Percentiles rank a stretch among this genome's conserved stretches.
These are phyloP conservation scores for Letharia lupina DNA, from an alignment of 495 filamentous ascomycete genomes.

Conservation along the genomic window DNA sequence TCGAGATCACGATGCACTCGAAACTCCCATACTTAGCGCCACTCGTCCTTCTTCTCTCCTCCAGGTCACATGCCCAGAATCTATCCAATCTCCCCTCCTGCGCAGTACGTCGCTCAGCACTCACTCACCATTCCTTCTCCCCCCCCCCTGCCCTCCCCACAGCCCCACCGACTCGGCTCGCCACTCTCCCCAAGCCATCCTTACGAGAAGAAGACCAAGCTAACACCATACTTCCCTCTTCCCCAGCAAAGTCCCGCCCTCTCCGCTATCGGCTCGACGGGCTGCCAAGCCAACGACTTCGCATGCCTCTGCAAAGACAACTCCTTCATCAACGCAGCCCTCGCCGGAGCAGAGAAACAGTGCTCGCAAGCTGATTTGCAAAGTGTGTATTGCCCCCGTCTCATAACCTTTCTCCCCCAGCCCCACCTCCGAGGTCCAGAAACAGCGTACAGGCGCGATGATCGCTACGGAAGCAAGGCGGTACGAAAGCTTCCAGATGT, in stretches of 20 bases:
- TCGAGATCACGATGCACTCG: background rate
- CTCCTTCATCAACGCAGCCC: slow-evolving; percentile 6
- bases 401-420: background rate
- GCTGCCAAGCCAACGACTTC: slow-evolving; percentile 7
- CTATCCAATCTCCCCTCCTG: background rate
- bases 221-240: background rate
- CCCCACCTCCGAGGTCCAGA: background rate
- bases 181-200: background rate
- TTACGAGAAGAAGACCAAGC: background rate
- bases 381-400: background rate
- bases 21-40: background rate
- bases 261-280: slow-evolving; percentile 4
- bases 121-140: background rate
- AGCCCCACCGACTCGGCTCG: background rate
- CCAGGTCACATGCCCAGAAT: background rate
- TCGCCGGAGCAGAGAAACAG: background rate
- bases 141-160: background rate
- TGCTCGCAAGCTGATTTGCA: background rate
- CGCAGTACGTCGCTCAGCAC: background rate
- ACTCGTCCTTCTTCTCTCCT: background rate
- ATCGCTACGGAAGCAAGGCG: background rate
- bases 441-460: background rate
- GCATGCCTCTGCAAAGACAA: slow-evolving; percentile 8
- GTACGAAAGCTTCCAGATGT: background rate
- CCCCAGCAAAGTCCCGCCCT: slow-evolving; percentile 8